These are phyloP conservation scores for Fusarium illudens DNA, from an alignment of 2,329 filamentous ascomycete species.

Conservation along the genomic window DNA sequence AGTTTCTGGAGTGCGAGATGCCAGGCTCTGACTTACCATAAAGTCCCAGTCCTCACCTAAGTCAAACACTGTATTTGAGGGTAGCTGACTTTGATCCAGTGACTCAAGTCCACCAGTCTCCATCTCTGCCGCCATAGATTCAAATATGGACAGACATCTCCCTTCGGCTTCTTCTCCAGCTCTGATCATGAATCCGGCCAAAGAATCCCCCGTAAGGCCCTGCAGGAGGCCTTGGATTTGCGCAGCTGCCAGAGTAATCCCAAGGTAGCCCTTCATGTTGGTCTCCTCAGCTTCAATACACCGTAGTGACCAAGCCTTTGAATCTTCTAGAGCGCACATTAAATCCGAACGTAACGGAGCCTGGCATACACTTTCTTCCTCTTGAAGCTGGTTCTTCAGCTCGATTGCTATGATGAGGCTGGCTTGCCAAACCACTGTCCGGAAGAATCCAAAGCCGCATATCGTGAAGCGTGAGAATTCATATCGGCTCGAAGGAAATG, in stretches of 20 bases:
- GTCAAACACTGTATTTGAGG: background rate
- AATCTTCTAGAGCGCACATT: conserved; percentile 52
- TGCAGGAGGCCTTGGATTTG: conserved; percentile 54
- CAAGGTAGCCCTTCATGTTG: conserved; percentile 62
- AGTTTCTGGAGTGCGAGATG: background rate
- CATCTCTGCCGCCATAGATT: conserved; percentile 38
- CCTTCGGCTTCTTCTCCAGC: conserved; percentile 49
- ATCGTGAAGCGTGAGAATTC: conserved; percentile 50
- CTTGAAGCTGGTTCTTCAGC: conserved; percentile 50
- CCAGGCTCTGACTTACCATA: conserved; percentile 23
- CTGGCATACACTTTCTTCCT: conserved; percentile 51
- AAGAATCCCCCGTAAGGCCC: conserved; percentile 47
- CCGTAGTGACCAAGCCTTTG: conserved; percentile 50
- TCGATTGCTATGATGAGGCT: conserved; percentile 52
- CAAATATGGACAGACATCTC: conserved; percentile 47
- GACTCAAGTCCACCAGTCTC: conserved; percentile 3
- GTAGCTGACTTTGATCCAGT: background rate
- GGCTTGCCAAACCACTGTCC: conserved; percentile 46
- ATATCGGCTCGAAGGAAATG: conserved; percentile 24
- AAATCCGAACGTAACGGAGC: conserved; percentile 52
- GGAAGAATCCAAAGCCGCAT: conserved; percentile 54
- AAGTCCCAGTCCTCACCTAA: conserved; percentile 40
- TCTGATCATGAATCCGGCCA: conserved; percentile 47
- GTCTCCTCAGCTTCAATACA: conserved; percentile 61
- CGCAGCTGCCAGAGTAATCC: conserved; percentile 43